Base-by-base conservation (phyloP, 805 yeast genomes). In the Clavispora carvajalis region DNA sequence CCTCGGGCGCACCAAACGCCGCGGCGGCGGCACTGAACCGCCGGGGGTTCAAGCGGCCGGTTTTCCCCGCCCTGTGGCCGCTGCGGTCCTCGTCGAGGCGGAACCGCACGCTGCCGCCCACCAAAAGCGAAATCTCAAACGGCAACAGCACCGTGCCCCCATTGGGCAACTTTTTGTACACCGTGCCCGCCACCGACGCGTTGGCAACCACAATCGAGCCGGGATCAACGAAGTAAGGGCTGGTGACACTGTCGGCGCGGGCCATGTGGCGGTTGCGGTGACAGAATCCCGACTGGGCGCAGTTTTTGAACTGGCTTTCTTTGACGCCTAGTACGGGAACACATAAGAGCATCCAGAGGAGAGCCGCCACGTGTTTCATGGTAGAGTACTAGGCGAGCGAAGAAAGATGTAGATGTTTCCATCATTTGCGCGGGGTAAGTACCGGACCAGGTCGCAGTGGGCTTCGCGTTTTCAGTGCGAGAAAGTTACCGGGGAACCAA, bases 251-350 rank as follows among this genome's bases (percentile, higher is more conserved):
- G 12, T 16, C 7, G 7, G 47, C 57, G 2, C 55, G 45, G 1
- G 87, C 85, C 55, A 75, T 87, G 42, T 77, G 79, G 40, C 91
- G 67, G 54, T 90, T 86, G 59, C 98, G 73, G 37, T 72, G 62
- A 57, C 98, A 90, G 57, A 90, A 89, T 6, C 96, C 95, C 13
- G 88, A 76, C 53, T 84, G 82, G 5, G 70, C 77, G 60, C 98
- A 90, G 11, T 71, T 77, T 56, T 87, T 85, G 69, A 88, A 84
- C 40, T 87, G 61, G 47, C 80, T 78, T 3, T 75, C 78, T 51
- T 82, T 81, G 28, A 80, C 88, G 5, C 61, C 62, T 6, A 45
- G 18, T 2, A 47, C 58, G 8, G 46, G 36, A 17, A 36, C 33
- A 17, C 36, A 34, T 29, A 35, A 24, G 13, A 13, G 10, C 17